Conservation (phyloP, 805 yeast genomes). For the Saccharomycopsis schoenii region DNA sequence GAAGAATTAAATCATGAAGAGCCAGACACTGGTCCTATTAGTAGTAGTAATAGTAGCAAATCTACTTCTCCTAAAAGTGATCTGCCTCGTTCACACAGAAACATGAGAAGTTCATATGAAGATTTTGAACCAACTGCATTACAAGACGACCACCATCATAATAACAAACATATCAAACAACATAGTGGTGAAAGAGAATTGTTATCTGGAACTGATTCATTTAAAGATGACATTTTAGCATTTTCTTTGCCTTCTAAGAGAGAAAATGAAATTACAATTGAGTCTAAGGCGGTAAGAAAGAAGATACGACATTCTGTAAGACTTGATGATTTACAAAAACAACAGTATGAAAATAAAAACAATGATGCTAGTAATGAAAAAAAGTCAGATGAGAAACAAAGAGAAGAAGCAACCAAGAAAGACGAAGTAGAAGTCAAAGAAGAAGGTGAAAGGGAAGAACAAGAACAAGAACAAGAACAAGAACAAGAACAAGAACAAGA, state of each 20-base stretch:
- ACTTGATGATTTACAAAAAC: neutral
- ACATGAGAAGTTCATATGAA: neutral
- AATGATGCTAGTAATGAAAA: neutral
- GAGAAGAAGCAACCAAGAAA: neutral
- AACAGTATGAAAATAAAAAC: neutral
- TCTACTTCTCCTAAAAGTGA: neutral
- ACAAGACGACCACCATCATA: neutral
- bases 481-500: conserved; percentile 14
- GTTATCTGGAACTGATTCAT: neutral
- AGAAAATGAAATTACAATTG: neutral
- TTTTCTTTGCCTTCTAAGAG: neutral
- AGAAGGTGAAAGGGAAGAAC: conserved; percentile 5
- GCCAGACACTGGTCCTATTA: neutral
- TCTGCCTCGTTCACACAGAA: neutral
- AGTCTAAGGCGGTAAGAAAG: neutral
- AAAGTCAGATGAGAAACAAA: neutral
- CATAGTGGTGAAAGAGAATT: neutral
- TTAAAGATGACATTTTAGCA: neutral
- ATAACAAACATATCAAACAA: neutral
- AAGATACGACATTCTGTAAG: conserved; percentile 8
- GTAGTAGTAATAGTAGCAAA: neutral
- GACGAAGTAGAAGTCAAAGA: conserved; percentile 1
- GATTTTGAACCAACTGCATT: neutral
- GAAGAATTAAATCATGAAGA: neutral
- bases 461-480: conserved; percentile 11